Conservation (phyloP, 78 protist genomes). For the slime mould (Dictyostelium discoideum) region DNA sequence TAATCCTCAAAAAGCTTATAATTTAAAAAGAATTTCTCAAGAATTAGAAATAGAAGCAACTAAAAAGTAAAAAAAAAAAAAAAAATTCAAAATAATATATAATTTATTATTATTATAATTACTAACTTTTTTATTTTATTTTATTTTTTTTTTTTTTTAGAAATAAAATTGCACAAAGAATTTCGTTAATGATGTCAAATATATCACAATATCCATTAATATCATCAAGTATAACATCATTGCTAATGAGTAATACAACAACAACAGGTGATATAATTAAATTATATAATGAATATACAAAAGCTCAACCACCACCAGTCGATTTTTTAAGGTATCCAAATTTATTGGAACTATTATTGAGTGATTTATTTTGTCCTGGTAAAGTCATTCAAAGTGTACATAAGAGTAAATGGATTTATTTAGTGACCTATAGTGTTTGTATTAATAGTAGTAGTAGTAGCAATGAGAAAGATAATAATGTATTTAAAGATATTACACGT, state of each 20-base stretch:
- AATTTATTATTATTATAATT: neutral
- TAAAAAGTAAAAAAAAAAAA: constrained; percentile 11
- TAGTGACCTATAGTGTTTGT: constrained; percentile 33
- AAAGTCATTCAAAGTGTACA: constrained; percentile 19
- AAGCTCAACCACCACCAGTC: constrained; percentile 56
- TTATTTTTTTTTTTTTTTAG: neutral
- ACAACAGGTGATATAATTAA: constrained; percentile 78
- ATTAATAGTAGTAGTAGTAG: neutral
- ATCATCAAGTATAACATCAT: constrained; percentile 17
- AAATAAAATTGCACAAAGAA: constrained; percentile 43
- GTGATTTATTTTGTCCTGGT: constrained; percentile 65
- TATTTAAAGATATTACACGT: constrained; percentile 27
- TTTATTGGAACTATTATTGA: constrained; percentile 34
- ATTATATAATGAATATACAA: constrained; percentile 60
- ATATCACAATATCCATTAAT: constrained; percentile 61
- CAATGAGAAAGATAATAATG: neutral
- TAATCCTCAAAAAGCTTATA: constrained; percentile 37
- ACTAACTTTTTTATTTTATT: neutral
- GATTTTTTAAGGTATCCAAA: constrained; percentile 53
- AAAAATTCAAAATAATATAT: neutral
- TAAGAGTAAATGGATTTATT: constrained; percentile 57
- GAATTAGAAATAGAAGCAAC: constrained; percentile 67
- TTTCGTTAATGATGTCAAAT: constrained; percentile 58
- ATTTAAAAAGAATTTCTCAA: constrained; percentile 67
- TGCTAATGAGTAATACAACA: constrained; percentile 35